These are phyloP conservation scores for Fomitopsis pinicola DNA, from an alignment of 1,284 basidiomycete species.

Conservation along the genomic window DNA sequence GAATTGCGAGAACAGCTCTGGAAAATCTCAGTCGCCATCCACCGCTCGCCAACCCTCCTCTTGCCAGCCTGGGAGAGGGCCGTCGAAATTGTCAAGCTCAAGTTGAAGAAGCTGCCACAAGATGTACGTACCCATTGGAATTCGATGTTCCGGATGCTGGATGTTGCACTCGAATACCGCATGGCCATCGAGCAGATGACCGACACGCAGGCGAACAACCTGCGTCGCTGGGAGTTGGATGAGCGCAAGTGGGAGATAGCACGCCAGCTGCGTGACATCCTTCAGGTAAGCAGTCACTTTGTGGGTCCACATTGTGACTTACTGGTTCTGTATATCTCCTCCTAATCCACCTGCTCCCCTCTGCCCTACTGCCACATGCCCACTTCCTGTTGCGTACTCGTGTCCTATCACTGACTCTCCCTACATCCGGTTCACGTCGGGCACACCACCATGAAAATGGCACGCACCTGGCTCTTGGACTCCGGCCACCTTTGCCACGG, in stretches of 20 bases:
- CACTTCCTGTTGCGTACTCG: too few relatives aligned
- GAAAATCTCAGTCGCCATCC: slow-evolving; percentile 25
- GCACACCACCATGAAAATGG: too few relatives aligned
- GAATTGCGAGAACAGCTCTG: slow-evolving; percentile 12
- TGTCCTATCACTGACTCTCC: too few relatives aligned
- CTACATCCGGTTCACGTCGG: too few relatives aligned
- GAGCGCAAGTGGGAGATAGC: slow-evolving; percentile 11
- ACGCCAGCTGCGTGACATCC: too few relatives aligned
- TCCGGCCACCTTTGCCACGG: too few relatives aligned
- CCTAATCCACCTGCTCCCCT: too few relatives aligned
- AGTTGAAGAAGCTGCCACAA: slow-evolving; percentile 20
- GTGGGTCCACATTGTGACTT: too few relatives aligned
- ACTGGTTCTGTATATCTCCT: too few relatives aligned
- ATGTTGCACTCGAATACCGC: neutral
- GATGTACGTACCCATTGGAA: slow-evolving; percentile 33
- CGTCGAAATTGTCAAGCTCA: slow-evolving; percentile 10
- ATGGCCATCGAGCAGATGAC: neutral
- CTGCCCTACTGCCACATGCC: too few relatives aligned
- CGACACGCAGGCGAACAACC: slow-evolving; percentile 7
- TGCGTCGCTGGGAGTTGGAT: slow-evolving; percentile 13
- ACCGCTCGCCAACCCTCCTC: slow-evolving; percentile 26
- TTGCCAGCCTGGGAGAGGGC: slow-evolving; percentile 7
- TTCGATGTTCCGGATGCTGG: slow-evolving; percentile 20
- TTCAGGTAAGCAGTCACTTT: too few relatives aligned
- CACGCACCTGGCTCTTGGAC: too few relatives aligned